These are phyloP conservation scores for Fomitopsis betulina DNA, from an alignment of 1,284 basidiomycete genomes.

Conservation along the genomic window DNA sequence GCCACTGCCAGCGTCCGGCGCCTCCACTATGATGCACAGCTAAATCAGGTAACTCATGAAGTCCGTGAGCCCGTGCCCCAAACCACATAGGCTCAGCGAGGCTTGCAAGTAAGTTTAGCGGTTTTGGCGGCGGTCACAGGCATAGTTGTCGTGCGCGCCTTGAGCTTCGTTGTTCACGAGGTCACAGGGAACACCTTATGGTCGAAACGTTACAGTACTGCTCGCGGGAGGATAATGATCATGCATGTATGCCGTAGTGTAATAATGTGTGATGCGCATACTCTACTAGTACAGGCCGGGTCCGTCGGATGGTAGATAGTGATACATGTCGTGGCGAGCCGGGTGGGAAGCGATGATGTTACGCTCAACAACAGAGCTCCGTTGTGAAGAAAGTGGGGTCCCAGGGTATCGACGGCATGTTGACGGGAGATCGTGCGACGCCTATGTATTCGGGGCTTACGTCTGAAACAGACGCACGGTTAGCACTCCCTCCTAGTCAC, in stretches of 20 bases:
- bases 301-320: neutral
- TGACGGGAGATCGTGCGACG: neutral
- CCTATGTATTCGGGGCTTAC: neutral
- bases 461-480: neutral
- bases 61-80: neutral
- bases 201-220: no score
- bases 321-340: neutral
- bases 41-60: neutral
- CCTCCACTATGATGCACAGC: neutral
- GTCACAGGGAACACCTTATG: no score
- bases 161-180: no score
- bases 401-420: neutral
- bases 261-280: neutral
- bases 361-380: neutral
- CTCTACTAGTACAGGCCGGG: constrained; percentile 1
- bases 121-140: no score
- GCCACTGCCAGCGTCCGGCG: neutral
- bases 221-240: no score
- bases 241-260: neutral
- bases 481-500: neutral
- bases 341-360: neutral
- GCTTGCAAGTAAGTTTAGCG: no score
- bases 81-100: no score
- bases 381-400: neutral
- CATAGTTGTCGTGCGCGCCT: no score